Evolutionary conservation across 2,329 filamentous ascomycete genomes (phyloP).

Genomic region (Fusarium bactridioides): DNA sequence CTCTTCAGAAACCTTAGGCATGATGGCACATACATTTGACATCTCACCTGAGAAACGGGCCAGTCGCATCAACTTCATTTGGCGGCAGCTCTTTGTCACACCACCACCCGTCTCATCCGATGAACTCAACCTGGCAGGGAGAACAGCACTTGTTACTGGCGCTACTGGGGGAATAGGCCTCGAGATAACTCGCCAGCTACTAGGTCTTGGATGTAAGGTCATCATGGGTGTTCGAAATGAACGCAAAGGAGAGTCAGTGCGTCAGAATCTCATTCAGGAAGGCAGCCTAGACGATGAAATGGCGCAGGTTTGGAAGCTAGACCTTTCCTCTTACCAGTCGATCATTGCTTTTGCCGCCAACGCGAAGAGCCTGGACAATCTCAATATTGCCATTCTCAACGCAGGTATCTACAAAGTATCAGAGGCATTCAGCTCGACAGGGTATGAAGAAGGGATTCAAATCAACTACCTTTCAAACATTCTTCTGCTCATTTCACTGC

Average conservation of each 20-base stretch:
- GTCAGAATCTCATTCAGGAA: neutral
- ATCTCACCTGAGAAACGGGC: neutral
- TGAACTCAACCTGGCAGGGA: neutral
- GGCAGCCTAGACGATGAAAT: fast-evolving
- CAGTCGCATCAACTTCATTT: neutral
- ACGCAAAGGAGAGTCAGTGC: neutral
- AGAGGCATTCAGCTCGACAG: neutral
- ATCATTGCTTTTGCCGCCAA: neutral
- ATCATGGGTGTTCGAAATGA: neutral
- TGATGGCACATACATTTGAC: neutral
- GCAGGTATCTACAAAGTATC: neutral
- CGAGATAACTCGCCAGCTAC: neutral
- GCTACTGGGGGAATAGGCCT: neutral
- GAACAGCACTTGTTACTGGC: neutral
- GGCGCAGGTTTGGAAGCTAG: neutral
- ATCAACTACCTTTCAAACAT: neutral
- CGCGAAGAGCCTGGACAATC: neutral
- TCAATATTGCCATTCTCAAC: neutral
- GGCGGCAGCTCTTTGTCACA: neutral
- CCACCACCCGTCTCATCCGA: neutral
- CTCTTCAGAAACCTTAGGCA: neutral
- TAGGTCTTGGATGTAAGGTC: neutral
- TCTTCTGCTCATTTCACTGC: neutral
- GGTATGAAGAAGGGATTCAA: neutral
- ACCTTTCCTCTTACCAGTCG: neutral